phyloP scores from a whole-genome alignment of 1,284 basidiomycete species.

The Trichosporon sp. region DNA sequence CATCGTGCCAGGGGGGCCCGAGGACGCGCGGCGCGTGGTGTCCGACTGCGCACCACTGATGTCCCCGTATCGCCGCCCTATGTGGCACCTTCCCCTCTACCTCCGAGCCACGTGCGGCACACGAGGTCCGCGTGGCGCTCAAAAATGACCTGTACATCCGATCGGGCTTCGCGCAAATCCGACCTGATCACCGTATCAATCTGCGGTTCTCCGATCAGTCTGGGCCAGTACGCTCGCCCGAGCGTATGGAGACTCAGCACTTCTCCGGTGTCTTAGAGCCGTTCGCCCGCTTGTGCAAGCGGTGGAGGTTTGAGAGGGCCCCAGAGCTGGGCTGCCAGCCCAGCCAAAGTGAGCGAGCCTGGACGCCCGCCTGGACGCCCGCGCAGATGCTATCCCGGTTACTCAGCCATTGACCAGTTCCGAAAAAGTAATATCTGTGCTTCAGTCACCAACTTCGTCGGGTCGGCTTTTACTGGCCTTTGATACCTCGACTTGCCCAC shows the following conservation, averaged over 20 bases:
- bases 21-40: too few species aligned
- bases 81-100: not conserved
- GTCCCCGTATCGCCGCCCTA: not conserved
- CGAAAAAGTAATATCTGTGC: conserved; percentile 3
- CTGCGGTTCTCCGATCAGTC: not conserved
- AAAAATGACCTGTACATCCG: not conserved
- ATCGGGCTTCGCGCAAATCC: not conserved
- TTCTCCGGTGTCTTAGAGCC: not conserved
- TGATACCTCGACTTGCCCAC: conserved; percentile 1
- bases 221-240: not conserved
- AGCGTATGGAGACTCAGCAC: not conserved
- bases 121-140: not conserved
- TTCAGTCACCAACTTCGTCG: too few species aligned
- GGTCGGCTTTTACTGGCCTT: not conserved
- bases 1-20: too few species aligned
- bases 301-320: too few species aligned
- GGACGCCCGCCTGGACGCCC: too few species aligned
- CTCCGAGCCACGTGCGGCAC: not conserved
- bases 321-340: not conserved
- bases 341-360: not conserved
- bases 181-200: not conserved
- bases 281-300: too few species aligned
- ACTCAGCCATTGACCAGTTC: not conserved
- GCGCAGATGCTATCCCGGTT: not conserved
- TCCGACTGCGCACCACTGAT: not conserved